Conservation (phyloP, 345 rosid genomes). For the Eutrema heterophyllum region DNA sequence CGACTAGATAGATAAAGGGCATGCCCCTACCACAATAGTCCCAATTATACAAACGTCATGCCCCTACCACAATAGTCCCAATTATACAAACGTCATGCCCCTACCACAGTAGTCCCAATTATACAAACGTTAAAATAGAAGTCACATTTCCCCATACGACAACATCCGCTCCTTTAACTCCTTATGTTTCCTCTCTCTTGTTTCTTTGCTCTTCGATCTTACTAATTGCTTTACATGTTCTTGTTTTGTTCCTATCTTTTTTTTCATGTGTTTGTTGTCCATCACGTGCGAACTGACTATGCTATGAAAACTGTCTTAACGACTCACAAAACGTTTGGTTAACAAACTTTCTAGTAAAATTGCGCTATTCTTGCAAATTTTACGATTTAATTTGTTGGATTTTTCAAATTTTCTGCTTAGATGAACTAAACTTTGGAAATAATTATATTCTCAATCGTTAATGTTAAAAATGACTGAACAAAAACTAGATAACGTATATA, state of each 20-base stretch:
- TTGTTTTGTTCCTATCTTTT: background rate
- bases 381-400: background rate
- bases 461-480: too few species aligned
- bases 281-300: conserved; percentile 2
- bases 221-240: background rate
- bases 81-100: too few species aligned
- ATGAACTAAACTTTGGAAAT: background rate
- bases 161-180: conserved; percentile 10
- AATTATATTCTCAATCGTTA: too few species aligned
- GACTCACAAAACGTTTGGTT: background rate
- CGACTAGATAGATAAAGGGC: background rate
- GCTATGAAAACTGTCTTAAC: background rate
- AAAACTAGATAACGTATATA: too few species aligned
- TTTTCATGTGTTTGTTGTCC: background rate
- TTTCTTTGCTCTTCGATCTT: background rate
- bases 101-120: background rate
- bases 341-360: background rate
- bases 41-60: conserved; percentile 1
- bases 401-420: too few species aligned
- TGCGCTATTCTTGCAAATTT: too few species aligned
- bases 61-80: too few species aligned
- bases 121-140: conserved; percentile 8
- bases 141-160: conserved; percentile 10
- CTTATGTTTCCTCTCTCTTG: background rate
- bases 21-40: conserved; percentile 4